These are phyloP conservation scores for Colletotrichum sublineola DNA, from an alignment of 2,329 filamentous ascomycete species.

Conservation along the genomic window DNA sequence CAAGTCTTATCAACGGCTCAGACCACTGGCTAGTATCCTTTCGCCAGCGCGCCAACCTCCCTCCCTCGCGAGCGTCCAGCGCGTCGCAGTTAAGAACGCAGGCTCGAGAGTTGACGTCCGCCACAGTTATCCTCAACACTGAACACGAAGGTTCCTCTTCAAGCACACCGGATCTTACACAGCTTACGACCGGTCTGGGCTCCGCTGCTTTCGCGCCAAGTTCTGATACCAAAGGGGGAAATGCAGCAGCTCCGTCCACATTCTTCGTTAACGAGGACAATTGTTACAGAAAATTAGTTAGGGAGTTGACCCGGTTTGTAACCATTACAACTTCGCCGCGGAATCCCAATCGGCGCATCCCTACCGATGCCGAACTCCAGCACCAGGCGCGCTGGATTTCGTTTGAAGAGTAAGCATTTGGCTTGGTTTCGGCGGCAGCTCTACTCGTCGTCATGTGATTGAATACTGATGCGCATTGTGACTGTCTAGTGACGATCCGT, in stretches of 20 bases:
- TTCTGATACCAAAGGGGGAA: background rate
- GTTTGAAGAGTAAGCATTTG: conserved; percentile 46
- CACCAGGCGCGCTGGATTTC: conserved; percentile 51
- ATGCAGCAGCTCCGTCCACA: conserved; percentile 1
- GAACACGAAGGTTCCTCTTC: background rate
- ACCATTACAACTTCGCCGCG: conserved; percentile 48
- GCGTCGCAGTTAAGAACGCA: background rate
- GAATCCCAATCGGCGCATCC: conserved; percentile 48
- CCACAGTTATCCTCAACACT: background rate
- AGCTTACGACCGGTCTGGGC: no score
- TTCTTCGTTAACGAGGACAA: conserved; percentile 46
- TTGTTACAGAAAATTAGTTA: conserved; percentile 45
- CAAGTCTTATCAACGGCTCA: conserved; percentile 29
- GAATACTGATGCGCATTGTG: background rate
- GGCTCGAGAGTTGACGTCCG: background rate
- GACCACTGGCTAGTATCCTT: conserved; percentile 28
- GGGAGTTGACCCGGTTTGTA: conserved; percentile 39
- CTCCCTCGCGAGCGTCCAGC: background rate
- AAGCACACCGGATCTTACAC: background rate
- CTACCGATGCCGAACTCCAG: conserved; percentile 53
- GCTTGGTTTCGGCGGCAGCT: no score
- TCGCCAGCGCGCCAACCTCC: conserved; percentile 24
- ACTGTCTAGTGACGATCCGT: conserved; percentile 50
- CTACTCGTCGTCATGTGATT: no score
- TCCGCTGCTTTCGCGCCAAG: background rate